These are phyloP conservation scores for Tolypocladium album DNA, from an alignment of 2,329 filamentous ascomycete genomes.

Conservation along the genomic window DNA sequence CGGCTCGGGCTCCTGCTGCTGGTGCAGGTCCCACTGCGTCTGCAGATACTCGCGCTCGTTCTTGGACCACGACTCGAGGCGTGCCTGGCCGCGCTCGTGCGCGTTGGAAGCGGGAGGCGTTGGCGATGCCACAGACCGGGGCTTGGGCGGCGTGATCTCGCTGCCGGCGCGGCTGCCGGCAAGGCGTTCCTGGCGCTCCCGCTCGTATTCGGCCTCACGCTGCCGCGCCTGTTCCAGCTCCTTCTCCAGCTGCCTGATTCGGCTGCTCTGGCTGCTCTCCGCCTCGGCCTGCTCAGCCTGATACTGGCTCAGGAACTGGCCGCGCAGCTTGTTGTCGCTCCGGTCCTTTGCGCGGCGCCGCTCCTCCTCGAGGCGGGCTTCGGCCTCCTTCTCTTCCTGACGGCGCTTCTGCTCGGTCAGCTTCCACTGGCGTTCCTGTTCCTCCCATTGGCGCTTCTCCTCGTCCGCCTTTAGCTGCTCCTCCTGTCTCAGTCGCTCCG, in stretches of 20 bases:
- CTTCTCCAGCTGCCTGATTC: slow-evolving; percentile 72
- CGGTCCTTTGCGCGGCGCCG: slow-evolving; percentile 49
- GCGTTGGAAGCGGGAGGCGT: background rate
- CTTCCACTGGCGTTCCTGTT: slow-evolving; percentile 68
- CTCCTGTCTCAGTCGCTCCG: slow-evolving; percentile 45
- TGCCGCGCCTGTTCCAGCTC: slow-evolving; percentile 52
- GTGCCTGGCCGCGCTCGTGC: slow-evolving; percentile 15
- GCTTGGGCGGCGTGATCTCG: slow-evolving; percentile 5
- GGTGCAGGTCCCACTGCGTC: slow-evolving; percentile 37
- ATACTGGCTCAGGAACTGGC: slow-evolving; percentile 82
- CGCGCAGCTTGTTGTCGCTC: slow-evolving; percentile 60
- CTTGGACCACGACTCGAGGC: slow-evolving; percentile 52
- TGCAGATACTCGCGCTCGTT: slow-evolving; percentile 56
- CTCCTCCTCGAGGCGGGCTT: slow-evolving; percentile 56
- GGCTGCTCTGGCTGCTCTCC: slow-evolving; percentile 43
- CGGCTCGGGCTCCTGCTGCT: slow-evolving; percentile 18
- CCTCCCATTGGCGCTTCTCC: slow-evolving; percentile 65
- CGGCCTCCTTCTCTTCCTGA: slow-evolving; percentile 62
- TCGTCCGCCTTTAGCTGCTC: slow-evolving; percentile 52
- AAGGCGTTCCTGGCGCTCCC: slow-evolving; percentile 39
- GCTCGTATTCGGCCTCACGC: slow-evolving; percentile 53
- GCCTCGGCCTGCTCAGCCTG: slow-evolving; percentile 50
- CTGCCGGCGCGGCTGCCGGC: slow-evolving; percentile 16
- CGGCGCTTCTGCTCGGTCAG: slow-evolving; percentile 62
- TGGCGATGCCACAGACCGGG: slow-evolving; percentile 9